Evolutionary conservation across 768 basidiomycete species (phyloP).

Genomic region (Tephrocybe sp.): DNA sequence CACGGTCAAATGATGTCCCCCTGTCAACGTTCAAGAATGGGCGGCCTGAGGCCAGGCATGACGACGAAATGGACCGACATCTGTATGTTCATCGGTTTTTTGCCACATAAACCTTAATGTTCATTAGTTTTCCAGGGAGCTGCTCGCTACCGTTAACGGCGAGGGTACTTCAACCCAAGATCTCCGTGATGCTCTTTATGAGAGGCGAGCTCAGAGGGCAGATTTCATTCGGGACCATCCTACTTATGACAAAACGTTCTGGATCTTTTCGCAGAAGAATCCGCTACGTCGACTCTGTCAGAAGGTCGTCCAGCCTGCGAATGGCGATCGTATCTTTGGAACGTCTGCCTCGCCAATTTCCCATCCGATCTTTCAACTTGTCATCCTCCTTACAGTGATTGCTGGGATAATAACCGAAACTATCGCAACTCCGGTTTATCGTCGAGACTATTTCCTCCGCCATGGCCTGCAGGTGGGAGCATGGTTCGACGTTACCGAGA

Average conservation of each 20-base stretch:
- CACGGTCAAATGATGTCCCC: constrained; percentile 51
- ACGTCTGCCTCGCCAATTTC: constrained; percentile 58
- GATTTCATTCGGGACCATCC: constrained; percentile 91
- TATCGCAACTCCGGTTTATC: constrained; percentile 82
- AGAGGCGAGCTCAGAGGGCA: constrained; percentile 72
- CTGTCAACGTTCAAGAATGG: constrained; percentile 51
- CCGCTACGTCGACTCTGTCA: constrained; percentile 74
- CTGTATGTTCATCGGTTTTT: constrained; percentile 46
- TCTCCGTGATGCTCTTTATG: constrained; percentile 58
- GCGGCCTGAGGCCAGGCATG: constrained; percentile 30
- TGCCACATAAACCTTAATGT: neutral
- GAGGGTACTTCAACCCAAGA: constrained; percentile 48
- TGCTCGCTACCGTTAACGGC: constrained; percentile 63
- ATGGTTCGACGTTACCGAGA: constrained; percentile 89
- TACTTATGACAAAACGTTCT: constrained; percentile 86
- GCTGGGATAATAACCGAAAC: constrained; percentile 81
- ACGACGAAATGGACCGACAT: constrained; percentile 69
- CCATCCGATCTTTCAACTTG: constrained; percentile 70
- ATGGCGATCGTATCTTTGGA: constrained; percentile 89
- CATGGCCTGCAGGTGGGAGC: constrained; percentile 62
- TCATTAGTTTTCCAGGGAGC: constrained; percentile 44
- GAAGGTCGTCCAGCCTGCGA: constrained; percentile 75
- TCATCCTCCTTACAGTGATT: constrained; percentile 73
- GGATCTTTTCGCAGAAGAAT: constrained; percentile 83
- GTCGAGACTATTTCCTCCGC: constrained; percentile 61